Percentiles rank a stretch among this genome's conserved stretches.
Evolutionary conservation across 2,329 filamentous ascomycete species (phyloP).

Genomic region (Paraconiothyrium brasiliense): DNA sequence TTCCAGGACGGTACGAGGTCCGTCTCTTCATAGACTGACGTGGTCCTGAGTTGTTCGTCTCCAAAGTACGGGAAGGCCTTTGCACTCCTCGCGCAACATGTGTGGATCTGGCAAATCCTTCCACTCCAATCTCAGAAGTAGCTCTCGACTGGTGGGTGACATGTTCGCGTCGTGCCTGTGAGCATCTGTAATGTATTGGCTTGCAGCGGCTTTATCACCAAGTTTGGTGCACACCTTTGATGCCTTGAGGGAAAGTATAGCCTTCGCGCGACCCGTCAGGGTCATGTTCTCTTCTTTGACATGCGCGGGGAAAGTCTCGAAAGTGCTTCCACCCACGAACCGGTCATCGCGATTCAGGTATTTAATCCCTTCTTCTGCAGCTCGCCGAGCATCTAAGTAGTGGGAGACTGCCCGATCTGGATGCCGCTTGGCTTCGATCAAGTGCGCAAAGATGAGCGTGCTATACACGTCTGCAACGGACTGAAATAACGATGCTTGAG

Average conservation of each 20-base stretch:
- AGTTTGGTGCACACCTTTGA: slow-evolving; percentile 19
- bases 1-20: too few species aligned
- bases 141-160: background rate
- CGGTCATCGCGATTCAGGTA: slow-evolving; percentile 19
- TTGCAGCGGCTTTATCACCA: slow-evolving; percentile 13
- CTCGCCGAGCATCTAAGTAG: slow-evolving; percentile 14
- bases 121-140: slow-evolving; percentile 4
- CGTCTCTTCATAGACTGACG: too few species aligned
- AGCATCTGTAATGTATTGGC: slow-evolving; percentile 12
- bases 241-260: slow-evolving; percentile 17
- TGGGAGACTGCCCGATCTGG: slow-evolving; percentile 2
- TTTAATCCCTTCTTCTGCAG: slow-evolving; percentile 18
- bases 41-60: too few species aligned
- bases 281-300: slow-evolving; percentile 5
- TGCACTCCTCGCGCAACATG: background rate
- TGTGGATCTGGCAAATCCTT: background rate
- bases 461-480: slow-evolving; percentile 15
- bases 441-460: slow-evolving; percentile 3
- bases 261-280: slow-evolving; percentile 4
- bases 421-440: slow-evolving; percentile 14
- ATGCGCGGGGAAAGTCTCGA: background rate
- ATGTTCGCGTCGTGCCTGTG: background rate
- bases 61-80: slow-evolving; percentile 6
- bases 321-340: background rate
- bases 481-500: background rate